A percentile compares a stretch with the other conserved stretches of the same genome.
These are phyloP conservation scores for Leptomonas pyrrhocoris DNA, from an alignment of 208 protist species.

Conservation along the genomic window DNA sequence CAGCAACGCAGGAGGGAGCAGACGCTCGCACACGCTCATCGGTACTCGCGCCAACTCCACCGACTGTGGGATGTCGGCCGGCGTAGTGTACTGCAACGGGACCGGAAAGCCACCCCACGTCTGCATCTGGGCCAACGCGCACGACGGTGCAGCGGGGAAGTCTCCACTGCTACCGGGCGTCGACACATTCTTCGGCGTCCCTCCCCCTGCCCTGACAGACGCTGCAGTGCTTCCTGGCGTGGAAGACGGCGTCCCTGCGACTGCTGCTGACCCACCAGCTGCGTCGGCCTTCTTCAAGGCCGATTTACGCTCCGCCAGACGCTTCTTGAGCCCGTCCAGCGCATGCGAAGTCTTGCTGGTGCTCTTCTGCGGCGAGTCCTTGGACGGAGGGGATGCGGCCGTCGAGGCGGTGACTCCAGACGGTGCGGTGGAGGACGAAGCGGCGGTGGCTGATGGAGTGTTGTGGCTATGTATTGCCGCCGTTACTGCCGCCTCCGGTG, in stretches of 20 bases:
- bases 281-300: conserved; percentile 31
- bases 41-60: conserved; percentile 36
- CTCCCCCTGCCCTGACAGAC: neutral
- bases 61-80: conserved; percentile 18
- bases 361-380: conserved; percentile 9
- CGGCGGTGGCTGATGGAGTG: neutral
- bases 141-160: conserved; percentile 12
- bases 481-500: neutral
- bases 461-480: neutral
- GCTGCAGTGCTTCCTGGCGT: neutral
- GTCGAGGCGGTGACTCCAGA: neutral
- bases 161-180: neutral
- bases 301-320: conserved; percentile 53
- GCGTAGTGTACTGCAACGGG: conserved; percentile 27
- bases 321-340: conserved; percentile 47
- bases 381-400: neutral
- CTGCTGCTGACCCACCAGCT: neutral
- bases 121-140: conserved; percentile 6
- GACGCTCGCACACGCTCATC: conserved; percentile 50
- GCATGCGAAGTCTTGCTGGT: conserved; percentile 27
- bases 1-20: conserved; percentile 47
- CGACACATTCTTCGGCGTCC: neutral
- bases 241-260: neutral
- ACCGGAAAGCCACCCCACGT: conserved; percentile 36
- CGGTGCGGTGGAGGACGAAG: neutral